phyloP scores from a whole-genome alignment of 345 rosid species.

The Eucalyptus regnans region DNA sequence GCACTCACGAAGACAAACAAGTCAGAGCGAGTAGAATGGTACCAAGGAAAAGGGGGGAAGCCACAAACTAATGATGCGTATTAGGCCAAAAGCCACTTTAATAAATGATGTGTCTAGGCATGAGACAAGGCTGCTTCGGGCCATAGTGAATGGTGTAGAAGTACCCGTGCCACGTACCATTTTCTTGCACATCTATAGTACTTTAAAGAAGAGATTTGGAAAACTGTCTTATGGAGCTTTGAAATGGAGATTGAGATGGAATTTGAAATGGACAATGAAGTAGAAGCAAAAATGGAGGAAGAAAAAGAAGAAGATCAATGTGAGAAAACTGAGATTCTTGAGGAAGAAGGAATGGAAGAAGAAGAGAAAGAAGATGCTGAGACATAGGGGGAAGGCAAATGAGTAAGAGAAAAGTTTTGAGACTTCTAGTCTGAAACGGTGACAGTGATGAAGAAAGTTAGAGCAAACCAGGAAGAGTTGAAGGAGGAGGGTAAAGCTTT shows the following conservation, averaged over 20 bases:
- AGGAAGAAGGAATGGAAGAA: neutral
- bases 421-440: neutral
- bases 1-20: too few species aligned
- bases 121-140: too few species aligned
- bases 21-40: too few species aligned
- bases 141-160: too few species aligned
- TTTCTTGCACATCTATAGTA: too few species aligned
- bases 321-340: neutral
- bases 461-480: neutral
- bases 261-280: neutral
- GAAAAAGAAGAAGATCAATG: neutral
- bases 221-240: too few species aligned
- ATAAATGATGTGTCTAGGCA: too few species aligned
- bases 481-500: neutral
- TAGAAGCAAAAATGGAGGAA: neutral
- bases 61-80: too few species aligned
- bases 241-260: neutral
- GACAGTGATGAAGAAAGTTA: fast-evolving
- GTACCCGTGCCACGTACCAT: fast-evolving
- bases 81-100: too few species aligned
- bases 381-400: fast-evolving
- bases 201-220: too few species aligned
- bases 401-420: neutral
- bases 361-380: neutral
- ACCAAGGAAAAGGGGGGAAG: too few species aligned